Percentiles rank a stretch among this genome's conserved stretches.
Evolutionary conservation across 345 rosid species (phyloP).

Genomic region (Eucalyptus shirleyi): DNA sequence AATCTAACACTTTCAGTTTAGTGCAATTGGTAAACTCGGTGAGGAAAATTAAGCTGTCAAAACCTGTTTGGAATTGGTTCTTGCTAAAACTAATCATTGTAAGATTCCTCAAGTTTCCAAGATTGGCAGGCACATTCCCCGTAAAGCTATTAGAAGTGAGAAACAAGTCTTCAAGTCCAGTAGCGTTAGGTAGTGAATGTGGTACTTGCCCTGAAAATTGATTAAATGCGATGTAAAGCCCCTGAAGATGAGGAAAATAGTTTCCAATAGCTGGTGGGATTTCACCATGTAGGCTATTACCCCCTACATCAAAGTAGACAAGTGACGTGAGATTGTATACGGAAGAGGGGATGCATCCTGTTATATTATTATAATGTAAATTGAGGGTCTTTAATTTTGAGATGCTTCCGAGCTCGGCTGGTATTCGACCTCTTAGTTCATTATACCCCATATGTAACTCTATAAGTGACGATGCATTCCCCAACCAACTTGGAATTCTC

Average conservation of each 20-base stretch:
- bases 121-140: not conserved
- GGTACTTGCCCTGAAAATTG: not conserved
- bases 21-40: not conserved
- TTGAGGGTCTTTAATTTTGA: not conserved
- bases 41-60: not conserved
- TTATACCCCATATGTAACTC: rapidly evolving
- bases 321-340: not conserved
- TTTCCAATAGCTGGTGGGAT: not conserved
- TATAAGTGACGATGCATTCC: rapidly evolving
- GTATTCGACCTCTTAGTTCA: not conserved
- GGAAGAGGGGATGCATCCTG: not conserved
- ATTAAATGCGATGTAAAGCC: not conserved
- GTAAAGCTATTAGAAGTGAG: not conserved
- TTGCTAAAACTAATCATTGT: not conserved
- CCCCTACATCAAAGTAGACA: not conserved
- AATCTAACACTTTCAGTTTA: not conserved
- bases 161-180: not conserved
- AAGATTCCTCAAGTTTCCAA: not conserved
- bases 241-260: not conserved
- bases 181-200: not conserved
- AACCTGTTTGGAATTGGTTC: not conserved
- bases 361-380: no score
- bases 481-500: not conserved
- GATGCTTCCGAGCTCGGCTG: not conserved
- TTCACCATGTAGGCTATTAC: not conserved